Evolutionary conservation across 495 filamentous ascomycete species (phyloP).

Genomic region (Antarctomyces pellizariae): DNA sequence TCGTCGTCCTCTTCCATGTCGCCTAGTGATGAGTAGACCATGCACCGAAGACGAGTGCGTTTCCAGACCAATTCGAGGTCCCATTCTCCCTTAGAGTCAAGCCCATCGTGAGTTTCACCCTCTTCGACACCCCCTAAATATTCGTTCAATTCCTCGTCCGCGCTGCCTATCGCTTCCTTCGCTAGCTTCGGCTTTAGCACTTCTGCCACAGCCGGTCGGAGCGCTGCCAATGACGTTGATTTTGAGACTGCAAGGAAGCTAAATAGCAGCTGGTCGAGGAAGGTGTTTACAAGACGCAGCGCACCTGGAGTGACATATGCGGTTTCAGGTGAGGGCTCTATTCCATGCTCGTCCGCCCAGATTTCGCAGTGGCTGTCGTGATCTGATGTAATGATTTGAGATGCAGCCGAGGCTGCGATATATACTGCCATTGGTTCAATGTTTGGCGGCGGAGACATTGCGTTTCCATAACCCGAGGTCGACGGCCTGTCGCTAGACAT

Average conservation of each 20-base stretch:
- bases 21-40: conserved; percentile 93
- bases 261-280: conserved; percentile 83
- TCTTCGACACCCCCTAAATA: conserved; percentile 62
- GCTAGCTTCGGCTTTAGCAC: conserved; percentile 77
- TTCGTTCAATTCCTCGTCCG: conserved; percentile 76
- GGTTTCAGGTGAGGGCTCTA: conserved; percentile 35
- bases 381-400: conserved; percentile 75
- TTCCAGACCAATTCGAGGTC: conserved; percentile 81
- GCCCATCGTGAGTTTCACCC: conserved; percentile 34
- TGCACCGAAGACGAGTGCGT: conserved; percentile 71
- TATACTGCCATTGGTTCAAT: conserved; percentile 65
- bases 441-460: conserved; percentile 36
- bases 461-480: conserved; percentile 18
- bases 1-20: conserved; percentile 98
- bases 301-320: conserved; percentile 58
- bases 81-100: conserved; percentile 36
- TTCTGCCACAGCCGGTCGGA: conserved; percentile 67
- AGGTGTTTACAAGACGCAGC: conserved; percentile 64
- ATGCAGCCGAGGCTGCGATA: conserved; percentile 72
- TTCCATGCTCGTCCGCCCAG: conserved; percentile 37
- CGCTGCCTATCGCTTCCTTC: conserved; percentile 62
- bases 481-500: conserved; percentile 32
- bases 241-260: conserved; percentile 61
- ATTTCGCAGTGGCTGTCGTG: conserved; percentile 48
- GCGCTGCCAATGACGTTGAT: conserved; percentile 52